A percentile compares a stretch with the other conserved stretches of the same genome.
These are phyloP conservation scores for Wilcoxina mikolae DNA, from an alignment of 495 filamentous ascomycete species.

Conservation along the genomic window DNA sequence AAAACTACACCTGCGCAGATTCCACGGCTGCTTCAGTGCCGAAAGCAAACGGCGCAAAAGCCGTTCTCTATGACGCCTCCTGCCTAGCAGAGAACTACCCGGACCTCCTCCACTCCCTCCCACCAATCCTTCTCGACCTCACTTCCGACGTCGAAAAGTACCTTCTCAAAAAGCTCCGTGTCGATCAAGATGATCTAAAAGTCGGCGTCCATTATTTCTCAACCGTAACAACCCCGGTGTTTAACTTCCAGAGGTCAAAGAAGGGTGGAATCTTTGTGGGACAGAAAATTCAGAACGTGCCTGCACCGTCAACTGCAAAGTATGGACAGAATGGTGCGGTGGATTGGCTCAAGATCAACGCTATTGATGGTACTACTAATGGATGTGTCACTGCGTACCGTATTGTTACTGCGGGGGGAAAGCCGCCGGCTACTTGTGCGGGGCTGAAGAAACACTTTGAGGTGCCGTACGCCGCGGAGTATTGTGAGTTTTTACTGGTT, in stretches of 20 bases:
- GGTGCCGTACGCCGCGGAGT: background rate
- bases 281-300: background rate
- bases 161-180: background rate
- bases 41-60: conserved; percentile 27
- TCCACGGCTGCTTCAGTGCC: conserved; percentile 43
- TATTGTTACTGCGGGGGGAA: conserved; percentile 71
- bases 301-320: background rate
- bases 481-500: background rate
- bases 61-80: background rate
- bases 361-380: conserved; percentile 34
- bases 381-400: conserved; percentile 47
- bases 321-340: background rate
- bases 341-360: background rate
- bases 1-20: conserved; percentile 78
- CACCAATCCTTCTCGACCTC: background rate
- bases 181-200: background rate
- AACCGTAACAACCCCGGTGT: background rate
- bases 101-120: background rate
- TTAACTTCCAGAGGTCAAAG: background rate
- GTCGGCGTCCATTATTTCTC: background rate
- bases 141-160: background rate
- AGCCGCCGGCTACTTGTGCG: conserved; percentile 57
- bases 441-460: conserved; percentile 46
- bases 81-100: background rate
- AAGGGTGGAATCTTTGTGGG: background rate